Conservation (phyloP, 192 early-diverging fungal genomes). For the Paraglomus brasilianum region DNA sequence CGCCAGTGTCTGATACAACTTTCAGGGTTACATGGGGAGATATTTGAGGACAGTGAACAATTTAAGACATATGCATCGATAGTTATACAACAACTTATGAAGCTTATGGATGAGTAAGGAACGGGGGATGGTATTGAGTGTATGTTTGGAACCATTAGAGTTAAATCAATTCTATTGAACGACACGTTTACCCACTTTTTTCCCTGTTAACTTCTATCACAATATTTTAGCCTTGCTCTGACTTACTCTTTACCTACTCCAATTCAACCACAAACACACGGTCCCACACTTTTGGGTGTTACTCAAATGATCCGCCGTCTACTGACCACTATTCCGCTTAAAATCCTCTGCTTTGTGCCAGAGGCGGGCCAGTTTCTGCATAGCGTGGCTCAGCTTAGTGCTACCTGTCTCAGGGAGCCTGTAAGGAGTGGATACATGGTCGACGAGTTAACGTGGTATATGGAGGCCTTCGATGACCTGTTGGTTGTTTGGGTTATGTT, state of each 20-base stretch:
- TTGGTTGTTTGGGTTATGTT: conserved; percentile 61
- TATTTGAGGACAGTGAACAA: conserved; percentile 48
- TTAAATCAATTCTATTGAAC: too few species aligned
- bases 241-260: too few species aligned
- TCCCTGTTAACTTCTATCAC: too few species aligned
- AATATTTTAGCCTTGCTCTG: too few species aligned
- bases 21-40: conserved; percentile 55
- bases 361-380: conserved; percentile 59
- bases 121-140: not conserved
- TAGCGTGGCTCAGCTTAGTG: conserved; percentile 54
- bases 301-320: conserved; percentile 58
- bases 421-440: conserved; percentile 39
- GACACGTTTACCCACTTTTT: too few species aligned
- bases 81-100: conserved; percentile 53
- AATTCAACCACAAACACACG: conserved; percentile 34
- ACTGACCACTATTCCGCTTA: conserved; percentile 51
- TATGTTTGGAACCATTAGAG: not conserved
- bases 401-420: conserved; percentile 47
- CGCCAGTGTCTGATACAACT: conserved; percentile 65
- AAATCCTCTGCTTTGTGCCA: conserved; percentile 48
- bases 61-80: conserved; percentile 53
- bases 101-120: conserved; percentile 55
- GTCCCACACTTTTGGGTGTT: conserved; percentile 46
- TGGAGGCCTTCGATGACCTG: conserved; percentile 62
- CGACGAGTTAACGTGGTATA: conserved; percentile 50